Conservation (phyloP, 768 basidiomycete genomes). For the Boletellus sp. region DNA sequence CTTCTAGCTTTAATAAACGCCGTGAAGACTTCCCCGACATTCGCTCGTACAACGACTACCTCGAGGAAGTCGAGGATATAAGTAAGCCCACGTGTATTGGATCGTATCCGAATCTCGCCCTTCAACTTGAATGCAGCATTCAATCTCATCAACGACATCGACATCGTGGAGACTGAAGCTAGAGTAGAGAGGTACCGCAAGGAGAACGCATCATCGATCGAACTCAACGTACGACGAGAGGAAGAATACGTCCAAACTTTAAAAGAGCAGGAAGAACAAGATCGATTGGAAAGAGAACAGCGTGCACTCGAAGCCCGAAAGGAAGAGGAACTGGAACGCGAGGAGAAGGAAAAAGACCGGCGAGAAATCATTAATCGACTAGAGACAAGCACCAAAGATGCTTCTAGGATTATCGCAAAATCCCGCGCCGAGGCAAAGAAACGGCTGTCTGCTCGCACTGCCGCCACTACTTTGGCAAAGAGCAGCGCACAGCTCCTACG, state of each 20-base stretch:
- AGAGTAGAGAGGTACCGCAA: slow-evolving; percentile 74
- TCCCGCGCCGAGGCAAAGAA: slow-evolving; percentile 62
- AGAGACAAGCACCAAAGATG: slow-evolving; percentile 72
- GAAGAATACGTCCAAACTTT: slow-evolving; percentile 70
- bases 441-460: slow-evolving; percentile 54
- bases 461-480: slow-evolving; percentile 38
- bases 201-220: slow-evolving; percentile 80
- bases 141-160: slow-evolving; percentile 90
- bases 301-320: slow-evolving; percentile 63
- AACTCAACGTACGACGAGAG: slow-evolving; percentile 79
- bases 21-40: slow-evolving; percentile 83
- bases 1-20: slow-evolving; percentile 85
- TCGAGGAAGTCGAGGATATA: slow-evolving; percentile 94
- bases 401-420: slow-evolving; percentile 64
- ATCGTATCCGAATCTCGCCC: neutral
- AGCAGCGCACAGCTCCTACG: slow-evolving; percentile 51
- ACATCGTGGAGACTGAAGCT: slow-evolving; percentile 76
- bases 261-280: slow-evolving; percentile 78
- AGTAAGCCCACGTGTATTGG: slow-evolving; percentile 38
- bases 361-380: slow-evolving; percentile 78
- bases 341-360: slow-evolving; percentile 67
- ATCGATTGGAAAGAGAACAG: slow-evolving; percentile 64
- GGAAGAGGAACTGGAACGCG: slow-evolving; percentile 72
- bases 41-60: slow-evolving; percentile 86
- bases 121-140: slow-evolving; percentile 54